These are phyloP conservation scores for Coix lacrymajobi DNA, from an alignment of 176 grass and related monocot genomes.

Conservation along the genomic window DNA sequence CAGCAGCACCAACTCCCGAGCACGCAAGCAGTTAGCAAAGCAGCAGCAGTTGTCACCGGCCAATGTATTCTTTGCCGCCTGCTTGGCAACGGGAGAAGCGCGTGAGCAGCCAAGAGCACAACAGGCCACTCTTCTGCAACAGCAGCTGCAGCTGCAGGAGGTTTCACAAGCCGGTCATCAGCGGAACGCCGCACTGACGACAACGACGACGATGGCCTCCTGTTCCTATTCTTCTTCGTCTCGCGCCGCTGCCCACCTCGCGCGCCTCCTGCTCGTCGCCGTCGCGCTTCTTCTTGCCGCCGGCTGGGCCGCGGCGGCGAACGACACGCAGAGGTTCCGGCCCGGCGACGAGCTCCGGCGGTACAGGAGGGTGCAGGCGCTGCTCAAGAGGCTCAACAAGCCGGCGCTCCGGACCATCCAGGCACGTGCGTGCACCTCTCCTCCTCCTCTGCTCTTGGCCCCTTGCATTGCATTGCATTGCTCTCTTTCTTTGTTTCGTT, in stretches of 20 bases:
- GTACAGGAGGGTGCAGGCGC: conserved; percentile 61
- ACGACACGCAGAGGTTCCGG: conserved; percentile 46
- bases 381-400: conserved; percentile 77
- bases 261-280: background rate
- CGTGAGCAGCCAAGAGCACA: background rate
- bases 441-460: background rate
- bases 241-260: background rate
- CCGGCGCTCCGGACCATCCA: conserved; percentile 77
- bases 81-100: background rate
- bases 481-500: too few species aligned
- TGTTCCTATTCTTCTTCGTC: background rate
- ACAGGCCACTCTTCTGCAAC: background rate
- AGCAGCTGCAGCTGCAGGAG: background rate
- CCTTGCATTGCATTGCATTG: background rate
- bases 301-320: background rate
- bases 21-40: background rate
- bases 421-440: conserved; percentile 31
- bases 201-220: background rate
- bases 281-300: background rate
- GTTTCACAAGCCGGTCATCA: background rate
- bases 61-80: conserved; percentile 41
- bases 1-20: background rate
- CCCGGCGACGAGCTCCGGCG: conserved; percentile 55
- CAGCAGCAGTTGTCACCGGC: background rate
- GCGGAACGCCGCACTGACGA: conserved; percentile 33